Base-by-base conservation (phyloP, 1,284 basidiomycete species). In the Retiboletus flavoniger region DNA sequence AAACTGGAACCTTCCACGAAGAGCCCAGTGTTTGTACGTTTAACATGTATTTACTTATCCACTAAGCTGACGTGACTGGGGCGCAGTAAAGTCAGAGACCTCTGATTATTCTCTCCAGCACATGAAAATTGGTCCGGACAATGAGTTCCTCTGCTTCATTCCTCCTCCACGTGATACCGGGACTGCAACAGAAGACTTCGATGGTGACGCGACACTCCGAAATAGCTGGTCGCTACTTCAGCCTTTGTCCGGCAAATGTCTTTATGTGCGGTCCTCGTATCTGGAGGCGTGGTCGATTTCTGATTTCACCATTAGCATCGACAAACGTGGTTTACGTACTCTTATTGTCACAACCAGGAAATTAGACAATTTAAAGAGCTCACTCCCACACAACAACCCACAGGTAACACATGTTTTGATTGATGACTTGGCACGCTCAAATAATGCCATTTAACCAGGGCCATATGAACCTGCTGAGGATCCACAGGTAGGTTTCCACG, bases 251-350 rank as follows among this genome's bases (percentile, higher is more conserved):
- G 89, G 85, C 59, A 82, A 78, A 55, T 92, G 89, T 71, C 81
- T 92, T 71, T 92, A 91, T 73, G 89, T 92, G 75, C 69, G 87
- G 78, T 58, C 56, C 43, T 62, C 56, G 54, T 59, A 57, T 57
- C 56, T 64, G 62, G 50, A 57, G 47, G 21, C 50, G 42, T 39
- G 40, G 24, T 50, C 48, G 60, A 56, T 32, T 42, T 59, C 54
- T 59, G 43, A 72, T 53, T 40, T 31, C 19, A 6, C 43, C 43
- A 24, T 51, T 63, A 92, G 89, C 86, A 89, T 70, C 82, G 84
- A 63, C 89, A 91, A 78, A 82, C 87, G 38, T 98, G 95, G 95
- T 97, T 96, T 75, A 97, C 94, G 40, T 97, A 96, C 73, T 88
- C 91, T 55, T 96, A 96, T 74, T 96, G 94, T 76, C 93, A 95